Conservation (phyloP, 164 flowering plant genomes). For the Vitis labrusca region DNA sequence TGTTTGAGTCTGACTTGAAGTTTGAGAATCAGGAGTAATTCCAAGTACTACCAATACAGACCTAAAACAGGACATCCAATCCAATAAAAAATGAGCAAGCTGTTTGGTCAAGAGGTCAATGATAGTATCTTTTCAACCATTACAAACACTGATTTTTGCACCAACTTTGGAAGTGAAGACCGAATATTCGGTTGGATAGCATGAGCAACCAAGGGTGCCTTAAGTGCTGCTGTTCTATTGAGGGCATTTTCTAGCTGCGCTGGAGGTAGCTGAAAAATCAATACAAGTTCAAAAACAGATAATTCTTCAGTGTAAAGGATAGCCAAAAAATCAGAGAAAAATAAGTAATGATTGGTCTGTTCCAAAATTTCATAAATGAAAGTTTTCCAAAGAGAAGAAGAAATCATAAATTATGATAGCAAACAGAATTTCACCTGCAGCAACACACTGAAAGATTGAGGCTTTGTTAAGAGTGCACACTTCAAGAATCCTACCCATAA, state of each 20-base stretch:
- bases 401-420: not conserved
- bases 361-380: not conserved
- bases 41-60: slow-evolving; percentile 73
- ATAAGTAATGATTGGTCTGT: not conserved
- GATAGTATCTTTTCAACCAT: too few species aligned
- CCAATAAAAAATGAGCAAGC: not conserved
- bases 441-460: slow-evolving; percentile 84
- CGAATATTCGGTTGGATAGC: slow-evolving; percentile 74
- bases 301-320: too few species aligned
- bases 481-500: slow-evolving; percentile 98
- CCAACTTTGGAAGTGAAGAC: slow-evolving; percentile 79
- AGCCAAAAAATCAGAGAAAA: too few species aligned
- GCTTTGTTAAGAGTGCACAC: slow-evolving; percentile 80
- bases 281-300: not conserved
- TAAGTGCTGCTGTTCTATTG: slow-evolving; percentile 64
- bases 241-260: slow-evolving; percentile 87
- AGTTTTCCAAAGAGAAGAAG: not conserved
- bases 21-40: slow-evolving; percentile 59
- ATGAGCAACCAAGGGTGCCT: slow-evolving; percentile 70
- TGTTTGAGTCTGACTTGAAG: slow-evolving; percentile 45
- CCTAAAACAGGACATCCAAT: slow-evolving; percentile 33
- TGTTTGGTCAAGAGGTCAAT: not conserved
- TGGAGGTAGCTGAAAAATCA: slow-evolving; percentile 71
- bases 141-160: not conserved
- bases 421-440: slow-evolving; percentile 62